phyloP scores from a whole-genome alignment of 176 grass and related monocot genomes.

The Hordeum marinum region DNA sequence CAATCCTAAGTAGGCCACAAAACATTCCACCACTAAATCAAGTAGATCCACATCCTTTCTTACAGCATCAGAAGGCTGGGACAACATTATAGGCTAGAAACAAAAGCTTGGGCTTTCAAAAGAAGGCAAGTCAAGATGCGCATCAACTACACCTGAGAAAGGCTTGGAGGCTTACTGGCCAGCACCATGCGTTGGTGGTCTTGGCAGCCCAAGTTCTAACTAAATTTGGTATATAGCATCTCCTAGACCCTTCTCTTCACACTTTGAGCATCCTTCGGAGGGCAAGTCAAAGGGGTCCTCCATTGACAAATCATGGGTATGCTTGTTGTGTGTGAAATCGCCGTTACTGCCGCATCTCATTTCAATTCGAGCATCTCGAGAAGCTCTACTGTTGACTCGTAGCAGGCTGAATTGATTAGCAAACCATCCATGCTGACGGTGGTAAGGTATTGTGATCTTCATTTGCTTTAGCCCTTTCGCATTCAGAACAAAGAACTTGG shows the following conservation, averaged over 20 bases:
- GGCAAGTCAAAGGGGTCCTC: background rate
- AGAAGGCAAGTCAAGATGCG: background rate
- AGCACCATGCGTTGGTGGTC: too few species aligned
- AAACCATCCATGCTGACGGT: background rate
- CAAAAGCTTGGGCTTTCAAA: background rate
- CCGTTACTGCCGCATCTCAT: background rate
- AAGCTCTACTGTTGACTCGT: background rate
- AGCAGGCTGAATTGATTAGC: background rate
- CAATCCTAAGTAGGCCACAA: background rate
- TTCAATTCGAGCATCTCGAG: background rate
- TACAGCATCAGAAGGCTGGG: background rate
- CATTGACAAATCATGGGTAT: background rate
- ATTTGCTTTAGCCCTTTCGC: background rate
- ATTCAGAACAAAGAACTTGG: constrained; percentile 2
- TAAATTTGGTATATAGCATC: too few species aligned
- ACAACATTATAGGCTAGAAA: background rate
- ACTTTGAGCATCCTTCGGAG: background rate
- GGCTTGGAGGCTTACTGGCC: too few species aligned
- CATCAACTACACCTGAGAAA: background rate
- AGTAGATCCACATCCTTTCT: background rate
- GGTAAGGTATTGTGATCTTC: background rate
- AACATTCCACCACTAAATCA: background rate
- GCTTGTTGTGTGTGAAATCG: background rate
- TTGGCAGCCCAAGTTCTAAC: too few species aligned
- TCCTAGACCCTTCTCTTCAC: too few species aligned